Evolutionary conservation across 106 monocot species (phyloP), one percentile per base, ranked within the genome.

Genomic region (Acanthochlamys bracteata): DNA sequence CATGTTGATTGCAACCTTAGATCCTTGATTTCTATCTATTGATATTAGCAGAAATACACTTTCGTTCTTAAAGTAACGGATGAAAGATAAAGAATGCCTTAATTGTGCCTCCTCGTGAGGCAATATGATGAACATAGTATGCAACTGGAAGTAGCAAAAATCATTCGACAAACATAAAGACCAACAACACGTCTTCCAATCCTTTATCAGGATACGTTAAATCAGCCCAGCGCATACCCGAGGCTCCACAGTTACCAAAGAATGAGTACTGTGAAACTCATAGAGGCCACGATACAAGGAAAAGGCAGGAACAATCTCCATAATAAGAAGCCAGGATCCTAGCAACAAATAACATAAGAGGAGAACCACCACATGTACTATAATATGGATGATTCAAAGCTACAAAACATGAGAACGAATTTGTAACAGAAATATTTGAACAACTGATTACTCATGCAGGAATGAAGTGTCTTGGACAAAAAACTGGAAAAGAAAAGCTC

Each of bases 231-330:
- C 46, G 74, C 85, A 85, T 81, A 49, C 85, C 85, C 40, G 59
- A 52, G 16, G 47, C 64, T 24, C 71, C 79, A 39, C 64, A 55
- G 55, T 53, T 16, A 68, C 72, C 77, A 13, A 26, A 12, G 21
- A 78, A 57, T 15, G 85, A 26, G 74, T 75, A 85, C 21, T 65
- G 60, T 19, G 70, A 53, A 85, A 64, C 53, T 85, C 85, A 33
- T 80, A 80, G 43, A 85, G 16, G 17, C 85, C 85, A 27, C 85
- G 77, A 46, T 81, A 85, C 12, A 85, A 74, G 20, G 80, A 74
- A 74, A 85, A 85, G 56, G 64, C 71, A 63, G 85, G 84, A 64
- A 84, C 16, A 17, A 76, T 56, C 69, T 84, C 80, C 70, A 84
- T 66, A 21, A 71, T 16, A 41, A 56, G 17, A 25, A 80, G 22